Percentiles rank a stretch among this genome's conserved stretches.
Evolutionary conservation across 805 yeast genomes (phyloP).

Genomic region (Maudiozyma serrabonitensis): DNA sequence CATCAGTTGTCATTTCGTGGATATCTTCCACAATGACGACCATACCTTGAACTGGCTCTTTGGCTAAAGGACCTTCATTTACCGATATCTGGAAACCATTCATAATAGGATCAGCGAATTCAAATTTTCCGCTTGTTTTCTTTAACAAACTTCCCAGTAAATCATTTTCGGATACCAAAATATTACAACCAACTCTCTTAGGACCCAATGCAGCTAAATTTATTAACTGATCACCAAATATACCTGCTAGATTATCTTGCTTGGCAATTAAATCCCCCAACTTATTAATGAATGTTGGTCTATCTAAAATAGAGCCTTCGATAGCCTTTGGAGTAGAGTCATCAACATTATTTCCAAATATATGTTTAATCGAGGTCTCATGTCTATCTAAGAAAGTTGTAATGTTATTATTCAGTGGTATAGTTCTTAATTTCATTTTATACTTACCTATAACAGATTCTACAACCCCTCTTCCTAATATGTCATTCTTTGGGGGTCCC

Average conservation of each 20-base stretch:
- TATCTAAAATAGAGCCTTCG: slow-evolving; percentile 1
- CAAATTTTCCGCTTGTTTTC: slow-evolving; percentile 18
- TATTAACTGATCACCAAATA: slow-evolving; percentile 26
- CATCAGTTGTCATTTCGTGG: slow-evolving; percentile 24
- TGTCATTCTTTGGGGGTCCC: slow-evolving; percentile 39
- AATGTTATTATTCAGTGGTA: slow-evolving; percentile 47
- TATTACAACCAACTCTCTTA: slow-evolving; percentile 62
- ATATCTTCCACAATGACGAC: slow-evolving; percentile 42
- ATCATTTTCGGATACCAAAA: slow-evolving; percentile 39
- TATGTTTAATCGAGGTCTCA: slow-evolving; percentile 35
- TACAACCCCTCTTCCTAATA: slow-evolving; percentile 40
- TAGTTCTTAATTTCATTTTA: slow-evolving; percentile 32
- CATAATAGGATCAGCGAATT: slow-evolving; percentile 52
- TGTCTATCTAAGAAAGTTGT: slow-evolving; percentile 40
- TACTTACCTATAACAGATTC: slow-evolving; percentile 44
- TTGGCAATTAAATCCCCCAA: slow-evolving; percentile 27
- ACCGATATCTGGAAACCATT: slow-evolving; percentile 82
- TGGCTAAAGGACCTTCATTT: slow-evolving; percentile 77
- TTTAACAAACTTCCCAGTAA: slow-evolving; percentile 30
- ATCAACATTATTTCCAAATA: slow-evolving; percentile 9
- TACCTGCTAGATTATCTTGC: slow-evolving; percentile 16
- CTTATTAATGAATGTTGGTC: slow-evolving; percentile 26
- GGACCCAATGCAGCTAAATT: slow-evolving; percentile 67
- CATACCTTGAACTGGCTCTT: slow-evolving; percentile 82
- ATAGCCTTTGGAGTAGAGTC: neutral